Evolutionary conservation across 768 basidiomycete genomes (phyloP), one percentile per base, ranked within the genome.

Genomic region (Termitomyces sp.): DNA sequence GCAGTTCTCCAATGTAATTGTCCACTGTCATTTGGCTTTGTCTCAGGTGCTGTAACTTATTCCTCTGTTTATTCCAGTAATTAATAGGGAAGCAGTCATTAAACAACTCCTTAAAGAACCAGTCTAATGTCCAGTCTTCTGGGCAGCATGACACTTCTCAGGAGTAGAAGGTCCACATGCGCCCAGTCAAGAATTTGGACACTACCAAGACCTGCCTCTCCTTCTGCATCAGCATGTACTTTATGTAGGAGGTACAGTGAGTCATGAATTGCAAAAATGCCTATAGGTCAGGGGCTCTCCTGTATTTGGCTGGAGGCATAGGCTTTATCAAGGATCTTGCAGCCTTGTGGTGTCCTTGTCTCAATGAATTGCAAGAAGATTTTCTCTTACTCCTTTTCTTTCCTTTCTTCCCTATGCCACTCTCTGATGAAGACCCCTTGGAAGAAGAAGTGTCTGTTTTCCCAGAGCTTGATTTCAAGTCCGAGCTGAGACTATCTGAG

Each of bases 1-100:
- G 62, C 0, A 77, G 58, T 46, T 73, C 68, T 4, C 70, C 66
- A 0, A 71, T 62, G 54, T 69, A 77, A 1, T 68, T 69, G 0
- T 55, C 42, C 0, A 76, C 71, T 0, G 61, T 56, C 7, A 61
- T 58, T 16, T 64, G 45, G 3, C 64, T 61, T 51, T 77, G 75
- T 1, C 44, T 33, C 16, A 57, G 61, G 0, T 58, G 24, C 0
- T 63, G 42, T 9, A 76, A 60, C 29, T 64, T 63, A 1, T 65
- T 52, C 0, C 61, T 58, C 60, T 74, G 72, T 16, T 72, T 60
- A 1, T 61, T 51, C 0, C 60, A 29, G 54, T 63, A 76, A 45
- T 72, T 37, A 3, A 50, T 37, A 1, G 33, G 57, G 29, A 58
- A 58, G 13, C 50, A 58, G 6, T 52, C 6, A 18, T 44, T 44